Base-by-base conservation (phyloP, 345 rosid species). In the Eucalyptus urophylla region DNA sequence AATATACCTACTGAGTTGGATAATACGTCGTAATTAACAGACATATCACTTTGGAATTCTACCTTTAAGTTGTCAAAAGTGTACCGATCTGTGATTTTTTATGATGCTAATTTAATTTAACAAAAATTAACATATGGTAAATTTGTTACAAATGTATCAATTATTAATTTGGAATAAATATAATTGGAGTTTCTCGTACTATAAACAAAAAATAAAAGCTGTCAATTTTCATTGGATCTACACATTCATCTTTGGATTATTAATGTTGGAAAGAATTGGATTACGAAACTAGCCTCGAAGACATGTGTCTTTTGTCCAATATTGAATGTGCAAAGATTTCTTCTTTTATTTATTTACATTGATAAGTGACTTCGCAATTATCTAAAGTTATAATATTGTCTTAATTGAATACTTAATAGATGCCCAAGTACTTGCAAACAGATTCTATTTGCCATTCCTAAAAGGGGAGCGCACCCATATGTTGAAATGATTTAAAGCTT, bases 141-240 rank as follows among this genome's bases (percentile, higher is more conserved):
- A 60, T 60, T 60, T 60, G 0, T 60, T 29, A 60, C 0, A 60
- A 60, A 60, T 60, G 0, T 60, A 60, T 0, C 0, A 25, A 5
- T 60, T 60, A 0, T 10, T 5, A 60, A 0, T 60, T 60, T 60
- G 0, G 0, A 0, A 11, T 11, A 11, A 60, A 60, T n/a, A n/a
- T n/a, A n/a, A n/a, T n/a, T n/a, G n/a, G 1, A 3, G 2, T 11
- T 58, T 58, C 0, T 11, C 3, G 4, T 25, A 25, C 0, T 25
- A 25, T 60, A 0, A 60, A 11, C 2, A 3, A 58, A 24, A 58
- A 58, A 24, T 51, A 51, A 5, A 25, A 60, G 1, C 1, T 11
- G 2, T 1, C 14, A 12, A 25, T 60, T 60, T 27, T 60, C n/a
- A 12, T 13, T 13, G 65, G 15, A 1, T 60, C 43, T 69, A 8